Evolutionary conservation across 2,329 filamentous ascomycete genomes (phyloP), one percentile per base, ranked within the genome.

Genomic region (Verticillium nonalfalfae): DNA sequence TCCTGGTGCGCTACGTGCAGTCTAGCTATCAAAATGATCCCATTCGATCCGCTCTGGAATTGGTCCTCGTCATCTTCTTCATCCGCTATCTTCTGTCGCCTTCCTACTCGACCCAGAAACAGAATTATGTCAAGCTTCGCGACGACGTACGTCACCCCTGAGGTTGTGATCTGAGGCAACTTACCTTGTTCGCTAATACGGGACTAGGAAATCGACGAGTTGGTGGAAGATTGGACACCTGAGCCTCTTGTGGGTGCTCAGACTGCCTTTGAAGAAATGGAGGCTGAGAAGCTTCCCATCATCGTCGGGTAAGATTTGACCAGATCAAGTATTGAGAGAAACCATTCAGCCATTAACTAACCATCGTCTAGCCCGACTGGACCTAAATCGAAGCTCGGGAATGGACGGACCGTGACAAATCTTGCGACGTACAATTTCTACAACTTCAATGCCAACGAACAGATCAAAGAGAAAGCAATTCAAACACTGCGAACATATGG

Each of bases 21-120:
- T 97, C 93, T 62, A 97, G 93, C 74, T 98, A 99, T 79, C 95
- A 99, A 79, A 90, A 99, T 73, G 95, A 99, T 70, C 95, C 95
- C 10, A 87, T 98, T 61, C 90, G 96, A 60, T 96, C 92, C 59
- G 92, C 91, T 45, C 91, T 99, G 67, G 95, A 99, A 77, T 81
- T 99, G 58, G 88, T 98, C 67, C 83, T 99, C 63, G 91, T 99
- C 68, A 86, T 99, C 60, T 99, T 99, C 78, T 96, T 96, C 65
- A 90, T 99, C 62, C 87, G 93, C 65, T 99, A 99, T 75, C 82
- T 99, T 60, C 82, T 98, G 64, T 90, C 93, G 64, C 93, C 94
- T 0, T 93, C 91, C 59, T 99, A 99, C 77, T 92, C 91, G 66
- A 97, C 93, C 15, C 87, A 90, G 72, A 94, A 93, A 74, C 90